Base-by-base conservation (phyloP, 371 early-diverging fungal species). In the Apophysomyces trapeziformis region DNA sequence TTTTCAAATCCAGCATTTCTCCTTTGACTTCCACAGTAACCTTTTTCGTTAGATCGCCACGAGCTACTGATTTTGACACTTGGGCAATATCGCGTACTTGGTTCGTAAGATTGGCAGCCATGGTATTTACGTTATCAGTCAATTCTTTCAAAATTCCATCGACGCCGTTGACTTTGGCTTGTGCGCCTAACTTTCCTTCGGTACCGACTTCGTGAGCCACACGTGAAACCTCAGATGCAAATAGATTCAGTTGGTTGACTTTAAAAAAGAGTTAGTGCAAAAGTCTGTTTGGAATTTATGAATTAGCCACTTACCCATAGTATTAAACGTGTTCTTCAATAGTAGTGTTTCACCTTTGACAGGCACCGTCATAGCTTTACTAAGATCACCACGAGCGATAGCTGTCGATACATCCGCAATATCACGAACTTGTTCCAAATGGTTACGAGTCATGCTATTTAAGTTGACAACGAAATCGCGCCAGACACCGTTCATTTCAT, bases 361-460 rank as follows among this genome's bases (percentile, higher is more conserved):
- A 60, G 84, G 77, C 0, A 87, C 85, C 0, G 85, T 83, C 69
- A 88, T 83, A 69, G 89, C 86, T 69, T 86, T 84, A 14, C 84
- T 85, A 5, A 92, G 76, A 71, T 92, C 90, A 54, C 93, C 93
- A 18, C 80, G 73, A 9, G 89, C 91, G 66, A 92, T 90, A 6
- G 92, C 86, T 6, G 85, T 88, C 57, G 88, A 87, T n/a, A 90
- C 88, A 74, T 85, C 78, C 36, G 89, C 89, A 67, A 92, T 92
- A 69, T 88, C 91, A 54, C 92, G 79, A 7, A 91, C 90, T 66
- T 92, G 92, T 65, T 87, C 76, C 9, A 88, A 81, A 61, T 90
- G 86, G 36, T 84, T 88, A 61, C 71, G 73, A 0, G 90, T 88
- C 90, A 91, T 78, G 45, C 78, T 65, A 66, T 91, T 92, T 63